Evolutionary conservation across 805 yeast genomes (phyloP), one percentile per base, ranked within the genome.

Genomic region (Vanderwaltozyma polyspora): DNA sequence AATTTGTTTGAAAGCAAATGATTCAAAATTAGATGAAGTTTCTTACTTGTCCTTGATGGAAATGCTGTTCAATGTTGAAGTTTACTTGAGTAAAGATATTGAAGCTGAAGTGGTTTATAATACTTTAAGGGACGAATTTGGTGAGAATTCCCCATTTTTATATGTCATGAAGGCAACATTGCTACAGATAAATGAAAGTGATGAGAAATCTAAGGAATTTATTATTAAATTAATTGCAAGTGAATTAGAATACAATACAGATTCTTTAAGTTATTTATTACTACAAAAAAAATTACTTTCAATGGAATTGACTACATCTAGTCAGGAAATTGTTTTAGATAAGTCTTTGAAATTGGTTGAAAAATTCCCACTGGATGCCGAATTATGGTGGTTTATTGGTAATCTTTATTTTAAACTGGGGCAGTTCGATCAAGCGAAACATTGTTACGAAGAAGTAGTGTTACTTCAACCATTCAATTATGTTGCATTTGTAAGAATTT

Each of bases 381-480:
- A 79, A 42, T 62, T 80, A 2, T 85, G 94, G 94, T 66, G 75
- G 31, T 94, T 83, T 55, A 63, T 86, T 36, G 79, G 76, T 3
- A 72, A 74, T 25, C 62, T 70, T n/a, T 89, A 89, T 52, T 57
- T 57, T 17, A 52, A 61, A 11, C 40, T 67, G 7, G 86, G 86
- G 1, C 75, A 76, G 48, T 76, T 70, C 43, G 78, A 73, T 24
- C 75, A 76, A 45, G 78, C 91, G 0, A 66, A 80, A 5, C 74
- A 67, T 51, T 67, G 83, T 36, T 67, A 70, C 19, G 74, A 82
- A 49, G 95, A 89, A 51, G 71, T 82, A 2, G 56, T 87, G 12
- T 49, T 82, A 23, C 65, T 72, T 17, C 68, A 67, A 36, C 95
- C 95, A 2, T 63, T 65, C 39, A 57, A 57, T 29, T 58, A 49